Conservation (phyloP, 1,284 basidiomycete genomes). For the Xerocomus minutiporus region DNA sequence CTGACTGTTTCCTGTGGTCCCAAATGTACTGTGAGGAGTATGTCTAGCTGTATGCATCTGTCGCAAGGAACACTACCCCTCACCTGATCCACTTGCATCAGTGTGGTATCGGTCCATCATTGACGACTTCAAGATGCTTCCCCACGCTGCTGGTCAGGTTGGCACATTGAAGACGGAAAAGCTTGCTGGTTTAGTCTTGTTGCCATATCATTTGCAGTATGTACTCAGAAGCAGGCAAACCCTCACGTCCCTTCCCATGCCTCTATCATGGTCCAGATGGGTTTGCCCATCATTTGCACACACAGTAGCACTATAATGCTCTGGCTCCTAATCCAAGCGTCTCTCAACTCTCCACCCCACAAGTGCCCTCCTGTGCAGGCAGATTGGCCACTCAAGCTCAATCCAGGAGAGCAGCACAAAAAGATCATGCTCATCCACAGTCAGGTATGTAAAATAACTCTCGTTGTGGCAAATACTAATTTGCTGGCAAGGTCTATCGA, state of each 20-base stretch:
- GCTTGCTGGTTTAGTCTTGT: neutral
- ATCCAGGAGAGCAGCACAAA: neutral
- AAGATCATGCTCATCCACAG: neutral
- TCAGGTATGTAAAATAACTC: neutral
- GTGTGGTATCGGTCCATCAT: neutral
- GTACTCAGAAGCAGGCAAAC: conserved; percentile 1
- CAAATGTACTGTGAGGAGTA: neutral
- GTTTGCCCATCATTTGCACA: neutral
- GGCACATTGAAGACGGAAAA: neutral
- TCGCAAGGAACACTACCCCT: neutral
- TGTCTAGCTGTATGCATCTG: neutral
- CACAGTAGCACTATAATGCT: neutral
- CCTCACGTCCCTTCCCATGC: neutral
- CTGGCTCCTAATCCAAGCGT: no score
- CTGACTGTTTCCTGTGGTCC: neutral
- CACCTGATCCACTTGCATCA: neutral
- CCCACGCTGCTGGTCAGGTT: neutral
- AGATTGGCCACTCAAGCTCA: neutral
- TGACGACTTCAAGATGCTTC: neutral
- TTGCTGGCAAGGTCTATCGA: neutral
- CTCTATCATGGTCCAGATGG: conserved; percentile 1
- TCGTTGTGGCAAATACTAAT: neutral
- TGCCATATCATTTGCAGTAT: neutral
- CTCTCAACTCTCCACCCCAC: neutral
- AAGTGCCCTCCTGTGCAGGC: neutral